Evolutionary conservation across 768 basidiomycete genomes (phyloP).

Genomic region (Mycena pura): DNA sequence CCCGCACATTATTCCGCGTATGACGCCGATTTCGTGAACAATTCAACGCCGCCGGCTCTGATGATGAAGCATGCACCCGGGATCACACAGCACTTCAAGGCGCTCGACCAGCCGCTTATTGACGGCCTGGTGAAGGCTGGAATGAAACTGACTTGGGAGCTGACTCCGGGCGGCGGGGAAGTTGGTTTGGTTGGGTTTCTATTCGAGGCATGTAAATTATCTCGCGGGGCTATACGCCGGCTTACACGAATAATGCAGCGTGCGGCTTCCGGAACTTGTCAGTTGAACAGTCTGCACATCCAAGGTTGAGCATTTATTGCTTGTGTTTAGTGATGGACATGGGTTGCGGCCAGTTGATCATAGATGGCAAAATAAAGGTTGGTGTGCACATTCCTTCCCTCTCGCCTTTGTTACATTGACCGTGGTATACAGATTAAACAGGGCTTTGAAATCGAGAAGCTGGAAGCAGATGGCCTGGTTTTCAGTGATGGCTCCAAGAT

Average conservation of each 20-base stretch:
- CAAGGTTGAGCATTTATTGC: neutral
- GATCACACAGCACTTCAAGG: constrained; percentile 9
- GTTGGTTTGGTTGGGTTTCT: constrained; percentile 25
- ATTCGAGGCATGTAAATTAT: constrained; percentile 7
- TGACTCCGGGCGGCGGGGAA: constrained; percentile 28
- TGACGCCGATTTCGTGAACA: constrained; percentile 20
- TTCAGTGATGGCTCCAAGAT: constrained; percentile 39
- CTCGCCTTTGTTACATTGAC: constrained; percentile 1
- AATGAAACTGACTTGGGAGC: constrained; percentile 33
- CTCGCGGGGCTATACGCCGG: neutral
- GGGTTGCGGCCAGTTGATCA: constrained; percentile 43
- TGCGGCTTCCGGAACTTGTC: constrained; percentile 13
- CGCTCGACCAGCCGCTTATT: constrained; percentile 12
- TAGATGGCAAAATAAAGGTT: constrained; percentile 49
- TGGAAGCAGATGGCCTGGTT: neutral
- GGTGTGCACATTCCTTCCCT: constrained; percentile 43
- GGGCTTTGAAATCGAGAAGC: constrained; percentile 49
- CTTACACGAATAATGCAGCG: constrained; percentile 4
- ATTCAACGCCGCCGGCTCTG: constrained; percentile 28
- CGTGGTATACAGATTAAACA: constrained; percentile 41
- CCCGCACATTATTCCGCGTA: neutral
- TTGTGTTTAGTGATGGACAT: constrained; percentile 23
- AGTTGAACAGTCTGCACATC: neutral
- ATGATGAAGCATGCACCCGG: constrained; percentile 19
- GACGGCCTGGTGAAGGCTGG: constrained; percentile 33